Base-by-base conservation (phyloP, 2,329 filamentous ascomycete genomes). In the Whalleya microplaca region DNA sequence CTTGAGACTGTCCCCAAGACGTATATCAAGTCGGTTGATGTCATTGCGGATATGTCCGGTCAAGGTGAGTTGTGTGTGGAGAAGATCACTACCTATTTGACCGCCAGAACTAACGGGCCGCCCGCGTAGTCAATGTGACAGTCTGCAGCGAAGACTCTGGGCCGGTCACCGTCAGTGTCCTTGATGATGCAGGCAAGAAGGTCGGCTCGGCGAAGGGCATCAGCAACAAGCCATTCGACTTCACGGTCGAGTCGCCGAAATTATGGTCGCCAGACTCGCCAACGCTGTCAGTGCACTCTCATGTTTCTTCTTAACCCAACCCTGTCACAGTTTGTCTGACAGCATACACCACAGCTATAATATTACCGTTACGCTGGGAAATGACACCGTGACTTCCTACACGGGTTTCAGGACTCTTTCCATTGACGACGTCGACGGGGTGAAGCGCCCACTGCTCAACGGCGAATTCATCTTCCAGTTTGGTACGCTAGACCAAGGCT, bases 401-500 rank as follows among this genome's bases (percentile, higher is more conserved):
- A 88, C 84, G 0, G 88, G 87, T 1, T 90, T 91, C 73, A 79
- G 88, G 23, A 89, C 85, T 0, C 78, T 90, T 37, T 78, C 81
- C 0, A 75, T 75, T 6, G 86, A 82, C 1, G 71, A 75, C 0
- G 74, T 90, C 1, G 72, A 86, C 18, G 86, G 85, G 0, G 69
- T 88, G 1, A 75, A 82, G 53, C 80, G 87, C 0, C 86, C 86
- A 0, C 70, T 89, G 0, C 72, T 91, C 41, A 91, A 91, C 59
- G 86, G 85, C n/a, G 77, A 89, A 51, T 88, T 88, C 41, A 74
- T 84, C 12, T 91, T 90, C 69, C 77, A 83, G 42, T 87, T 90
- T 49, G 87, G 86, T 2, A 87, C 87, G 0, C 76, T 91, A 0
- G 88, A 91, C 55, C 88, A 91, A 64, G 88, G 88, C 0, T 89